phyloP scores from a whole-genome alignment of 1,139 yeast genomes.

The Lizanozyma gosingica region DNA sequence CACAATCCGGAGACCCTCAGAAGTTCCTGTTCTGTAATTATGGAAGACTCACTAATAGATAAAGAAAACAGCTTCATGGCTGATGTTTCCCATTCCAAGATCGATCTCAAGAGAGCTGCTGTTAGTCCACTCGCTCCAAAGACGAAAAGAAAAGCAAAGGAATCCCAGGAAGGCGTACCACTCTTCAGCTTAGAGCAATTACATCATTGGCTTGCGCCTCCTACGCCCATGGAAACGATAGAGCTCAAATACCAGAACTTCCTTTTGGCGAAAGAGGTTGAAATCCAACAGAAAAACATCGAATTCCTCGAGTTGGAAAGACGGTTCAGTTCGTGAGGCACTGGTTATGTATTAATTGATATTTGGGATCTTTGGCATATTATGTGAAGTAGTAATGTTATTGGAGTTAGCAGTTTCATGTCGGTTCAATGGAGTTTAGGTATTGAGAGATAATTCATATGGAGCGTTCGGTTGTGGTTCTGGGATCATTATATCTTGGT shows the following conservation, averaged over 20 bases:
- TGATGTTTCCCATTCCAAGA: neutral
- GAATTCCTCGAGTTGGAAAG: neutral
- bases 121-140: neutral
- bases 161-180: neutral
- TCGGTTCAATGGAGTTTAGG: no score
- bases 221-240: neutral
- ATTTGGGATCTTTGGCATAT: no score
- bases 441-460: no score
- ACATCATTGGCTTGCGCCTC: neutral
- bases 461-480: no score
- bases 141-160: neutral
- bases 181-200: neutral
- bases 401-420: no score
- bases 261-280: neutral
- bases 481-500: no score
- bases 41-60: no score
- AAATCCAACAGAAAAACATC: neutral
- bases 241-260: neutral
- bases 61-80: neutral
- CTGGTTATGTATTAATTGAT: no score
- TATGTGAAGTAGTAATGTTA: neutral
- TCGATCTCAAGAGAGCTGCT: neutral
- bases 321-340: neutral
- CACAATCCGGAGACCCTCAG: no score
- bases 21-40: no score